Evolutionary conservation across 129 eudicot genomes (phyloP).

Genomic region (Ambrosia artemisiifolia): DNA sequence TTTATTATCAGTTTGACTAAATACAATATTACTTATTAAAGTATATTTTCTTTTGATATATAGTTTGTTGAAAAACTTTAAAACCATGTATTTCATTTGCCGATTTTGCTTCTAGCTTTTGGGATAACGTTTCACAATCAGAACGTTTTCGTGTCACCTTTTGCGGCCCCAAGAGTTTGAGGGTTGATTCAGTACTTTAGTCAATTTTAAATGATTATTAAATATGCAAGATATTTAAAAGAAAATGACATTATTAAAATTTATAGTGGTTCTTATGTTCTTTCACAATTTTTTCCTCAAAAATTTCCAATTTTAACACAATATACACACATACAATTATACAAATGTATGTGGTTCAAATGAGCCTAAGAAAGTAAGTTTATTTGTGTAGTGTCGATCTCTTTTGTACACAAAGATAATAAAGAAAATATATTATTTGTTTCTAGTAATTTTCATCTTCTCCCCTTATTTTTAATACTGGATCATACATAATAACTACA

Average conservation of each 20-base stretch:
- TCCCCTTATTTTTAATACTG: neutral
- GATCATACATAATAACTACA: neutral
- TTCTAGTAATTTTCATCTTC: neutral
- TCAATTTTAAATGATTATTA: neutral
- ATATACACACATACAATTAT: no score
- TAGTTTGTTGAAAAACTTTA: neutral
- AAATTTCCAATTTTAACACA: no score
- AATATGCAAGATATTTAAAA: neutral
- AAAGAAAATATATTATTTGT: neutral
- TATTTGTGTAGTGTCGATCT: no score
- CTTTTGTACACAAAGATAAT: neutral
- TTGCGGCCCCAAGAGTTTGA: neutral
- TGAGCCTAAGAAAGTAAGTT: no score
- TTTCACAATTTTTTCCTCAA: slow-evolving; percentile 4
- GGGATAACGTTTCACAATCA: neutral
- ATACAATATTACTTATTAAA: neutral
- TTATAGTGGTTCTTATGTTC: slow-evolving; percentile 1
- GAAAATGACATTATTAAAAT: slow-evolving; percentile 4
- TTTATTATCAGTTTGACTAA: neutral
- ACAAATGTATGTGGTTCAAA: no score
- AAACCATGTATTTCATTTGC: neutral
- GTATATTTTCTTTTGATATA: neutral
- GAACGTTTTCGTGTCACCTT: neutral
- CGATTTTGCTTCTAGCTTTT: neutral
- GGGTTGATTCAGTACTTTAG: neutral